Percentiles rank a stretch among this genome's conserved stretches.
These are phyloP conservation scores for Aspergillus terreus DNA, from an alignment of 2,329 filamentous ascomycete genomes.

Conservation along the genomic window DNA sequence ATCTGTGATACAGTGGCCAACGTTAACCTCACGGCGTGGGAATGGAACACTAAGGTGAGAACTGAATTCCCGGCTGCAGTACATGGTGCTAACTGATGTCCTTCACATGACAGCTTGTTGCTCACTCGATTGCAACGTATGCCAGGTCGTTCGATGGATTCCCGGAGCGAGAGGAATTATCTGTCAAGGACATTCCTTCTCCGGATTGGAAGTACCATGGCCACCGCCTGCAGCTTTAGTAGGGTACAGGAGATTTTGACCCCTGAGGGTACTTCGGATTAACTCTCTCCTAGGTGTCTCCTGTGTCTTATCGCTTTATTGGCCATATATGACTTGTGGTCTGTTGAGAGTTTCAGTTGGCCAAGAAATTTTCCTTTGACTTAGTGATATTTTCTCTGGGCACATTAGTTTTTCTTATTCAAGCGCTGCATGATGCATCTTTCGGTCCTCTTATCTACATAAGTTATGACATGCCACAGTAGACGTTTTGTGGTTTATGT, in stretches of 20 bases:
- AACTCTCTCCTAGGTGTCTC: no score
- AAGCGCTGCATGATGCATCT: no score
- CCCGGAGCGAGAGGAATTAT: slow-evolving; percentile 47
- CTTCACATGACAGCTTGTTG: slow-evolving; percentile 46
- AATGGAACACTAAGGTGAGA: slow-evolving; percentile 50
- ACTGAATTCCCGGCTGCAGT: not conserved
- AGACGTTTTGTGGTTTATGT: no score
- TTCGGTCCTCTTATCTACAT: no score
- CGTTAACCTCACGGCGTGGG: slow-evolving; percentile 51
- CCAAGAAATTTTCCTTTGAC: no score
- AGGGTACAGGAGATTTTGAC: no score
- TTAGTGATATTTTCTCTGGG: no score
- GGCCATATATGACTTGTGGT: no score
- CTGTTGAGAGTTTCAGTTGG: no score
- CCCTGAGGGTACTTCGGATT: not conserved
- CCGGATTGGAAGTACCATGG: slow-evolving; percentile 16
- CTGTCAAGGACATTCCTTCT: slow-evolving; percentile 2
- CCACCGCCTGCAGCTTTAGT: slow-evolving; percentile 12
- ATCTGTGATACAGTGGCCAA: slow-evolving; percentile 52
- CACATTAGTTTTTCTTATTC: no score
- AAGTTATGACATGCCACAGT: no score
- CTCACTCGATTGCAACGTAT: slow-evolving; percentile 69
- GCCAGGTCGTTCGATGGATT: slow-evolving; percentile 64
- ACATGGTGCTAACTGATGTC: not conserved
- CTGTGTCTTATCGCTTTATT: no score